Conservation (phyloP, 2,329 filamentous ascomycete genomes). For the Exophiala oligosperma region DNA sequence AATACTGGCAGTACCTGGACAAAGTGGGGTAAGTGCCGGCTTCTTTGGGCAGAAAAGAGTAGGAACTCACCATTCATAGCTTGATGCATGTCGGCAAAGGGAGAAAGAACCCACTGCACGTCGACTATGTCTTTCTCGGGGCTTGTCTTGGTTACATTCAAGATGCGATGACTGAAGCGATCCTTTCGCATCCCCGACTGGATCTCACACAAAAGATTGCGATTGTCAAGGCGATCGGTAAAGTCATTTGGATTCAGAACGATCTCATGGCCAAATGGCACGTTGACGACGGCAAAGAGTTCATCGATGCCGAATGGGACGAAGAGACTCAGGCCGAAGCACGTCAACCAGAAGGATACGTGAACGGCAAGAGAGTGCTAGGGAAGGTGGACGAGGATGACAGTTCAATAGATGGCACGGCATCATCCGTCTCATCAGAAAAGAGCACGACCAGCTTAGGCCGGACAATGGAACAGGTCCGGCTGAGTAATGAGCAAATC, state of each 20-base stretch:
- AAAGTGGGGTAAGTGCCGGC: slow-evolving; percentile 68
- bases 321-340: slow-evolving; percentile 37
- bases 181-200: slow-evolving; percentile 69
- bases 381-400: slow-evolving; percentile 24
- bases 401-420: slow-evolving; percentile 2
- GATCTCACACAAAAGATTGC: slow-evolving; percentile 68
- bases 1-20: slow-evolving; percentile 82
- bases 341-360: slow-evolving; percentile 63
- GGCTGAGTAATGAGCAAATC: slow-evolving; percentile 6
- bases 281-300: slow-evolving; percentile 67
- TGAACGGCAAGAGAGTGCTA: slow-evolving; percentile 63
- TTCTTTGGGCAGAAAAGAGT: neutral
- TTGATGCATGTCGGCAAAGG: slow-evolving; percentile 82
- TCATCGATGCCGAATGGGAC: slow-evolving; percentile 44
- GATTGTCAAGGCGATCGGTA: slow-evolving; percentile 72
- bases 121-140: slow-evolving; percentile 80
- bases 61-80: slow-evolving; percentile 35
- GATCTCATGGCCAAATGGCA: slow-evolving; percentile 85
- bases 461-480: slow-evolving; percentile 18
- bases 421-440: slow-evolving; percentile 17
- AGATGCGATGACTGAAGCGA: slow-evolving; percentile 73
- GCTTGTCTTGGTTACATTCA: slow-evolving; percentile 72
- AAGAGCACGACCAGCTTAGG: slow-evolving; percentile 21
- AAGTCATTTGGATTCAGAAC: slow-evolving; percentile 87
- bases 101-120: slow-evolving; percentile 66